Evolutionary conservation across 805 yeast species (phyloP).

Genomic region (Cyberlindnera mississippiensis): DNA sequence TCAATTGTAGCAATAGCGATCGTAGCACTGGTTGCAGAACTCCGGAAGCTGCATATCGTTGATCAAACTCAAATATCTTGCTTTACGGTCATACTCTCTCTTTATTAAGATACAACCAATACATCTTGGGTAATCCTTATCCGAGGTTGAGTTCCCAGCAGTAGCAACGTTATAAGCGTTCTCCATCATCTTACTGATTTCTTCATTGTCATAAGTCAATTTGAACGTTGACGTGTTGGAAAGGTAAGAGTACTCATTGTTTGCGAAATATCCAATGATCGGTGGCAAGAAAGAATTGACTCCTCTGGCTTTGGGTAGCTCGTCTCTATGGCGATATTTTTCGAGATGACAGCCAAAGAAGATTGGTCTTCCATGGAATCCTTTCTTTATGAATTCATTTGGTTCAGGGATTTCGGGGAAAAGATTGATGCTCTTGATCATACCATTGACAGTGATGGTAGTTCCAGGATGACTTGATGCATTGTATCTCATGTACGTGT

Average conservation of each 20-base stretch:
- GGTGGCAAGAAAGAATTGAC: constrained; percentile 41
- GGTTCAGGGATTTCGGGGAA: constrained; percentile 65
- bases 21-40: constrained; percentile 36
- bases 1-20: constrained; percentile 38
- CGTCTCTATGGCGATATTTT: constrained; percentile 13
- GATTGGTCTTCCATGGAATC: constrained; percentile 57
- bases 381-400: constrained; percentile 41
- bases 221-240: constrained; percentile 62
- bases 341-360: constrained; percentile 69
- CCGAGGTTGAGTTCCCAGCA: constrained; percentile 35
- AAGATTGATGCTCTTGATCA: constrained; percentile 35
- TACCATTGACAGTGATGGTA: constrained; percentile 38
- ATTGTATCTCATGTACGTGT: constrained; percentile 28
- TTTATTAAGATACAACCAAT: constrained; percentile 55
- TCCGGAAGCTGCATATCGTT: constrained; percentile 27
- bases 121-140: constrained; percentile 40
- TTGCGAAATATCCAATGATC: constrained; percentile 48
- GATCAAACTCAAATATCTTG: constrained; percentile 19
- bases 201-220: constrained; percentile 42
- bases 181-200: constrained; percentile 40
- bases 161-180: constrained; percentile 54
- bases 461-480: constrained; percentile 16
- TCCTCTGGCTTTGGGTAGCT: constrained; percentile 11
- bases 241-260: constrained; percentile 36
- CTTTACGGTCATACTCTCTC: constrained; percentile 43